These are phyloP conservation scores for Rusavskia elegans DNA, from an alignment of 495 filamentous ascomycete species.

Conservation along the genomic window DNA sequence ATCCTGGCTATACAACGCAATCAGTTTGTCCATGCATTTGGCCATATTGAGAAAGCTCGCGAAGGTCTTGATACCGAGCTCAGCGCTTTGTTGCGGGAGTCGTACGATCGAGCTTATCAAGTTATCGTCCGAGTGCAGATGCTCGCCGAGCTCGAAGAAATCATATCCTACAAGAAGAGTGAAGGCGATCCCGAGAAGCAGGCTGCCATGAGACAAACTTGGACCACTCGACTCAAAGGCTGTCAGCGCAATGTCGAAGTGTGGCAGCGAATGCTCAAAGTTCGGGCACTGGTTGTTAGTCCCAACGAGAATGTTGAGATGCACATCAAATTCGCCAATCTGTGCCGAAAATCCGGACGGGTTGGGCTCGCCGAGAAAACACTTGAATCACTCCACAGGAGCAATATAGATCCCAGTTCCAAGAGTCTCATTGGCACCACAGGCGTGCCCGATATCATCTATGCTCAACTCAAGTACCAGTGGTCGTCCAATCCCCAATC, in stretches of 20 bases:
- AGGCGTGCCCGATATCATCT: constrained; percentile 53
- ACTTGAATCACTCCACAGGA: constrained; percentile 54
- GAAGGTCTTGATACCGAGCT: constrained; percentile 91
- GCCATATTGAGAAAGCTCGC: constrained; percentile 77
- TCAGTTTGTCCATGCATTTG: constrained; percentile 72
- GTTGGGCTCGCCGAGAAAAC: constrained; percentile 95
- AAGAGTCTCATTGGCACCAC: constrained; percentile 16
- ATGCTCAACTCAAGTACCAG: constrained; percentile 85
- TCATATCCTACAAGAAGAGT: constrained; percentile 92
- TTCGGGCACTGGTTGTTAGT: constrained; percentile 76
- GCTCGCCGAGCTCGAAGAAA: constrained; percentile 95
- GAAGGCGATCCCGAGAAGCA: constrained; percentile 63
- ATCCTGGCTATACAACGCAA: constrained; percentile 89
- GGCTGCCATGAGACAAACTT: constrained; percentile 78
- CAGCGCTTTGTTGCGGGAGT: constrained; percentile 85
- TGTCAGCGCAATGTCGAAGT: constrained; percentile 96
- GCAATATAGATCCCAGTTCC: constrained; percentile 38
- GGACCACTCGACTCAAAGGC: constrained; percentile 86
- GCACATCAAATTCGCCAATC: constrained; percentile 97
- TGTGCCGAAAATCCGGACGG: constrained; percentile 88
- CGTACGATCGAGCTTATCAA: constrained; percentile 89
- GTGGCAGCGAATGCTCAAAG: constrained; percentile 95
- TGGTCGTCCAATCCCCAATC: constrained; percentile 53
- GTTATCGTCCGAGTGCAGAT: constrained; percentile 95
- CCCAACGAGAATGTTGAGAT: constrained; percentile 91